phyloP scores from a whole-genome alignment of 805 yeast genomes.

The Wickerhamomyces bovis region DNA sequence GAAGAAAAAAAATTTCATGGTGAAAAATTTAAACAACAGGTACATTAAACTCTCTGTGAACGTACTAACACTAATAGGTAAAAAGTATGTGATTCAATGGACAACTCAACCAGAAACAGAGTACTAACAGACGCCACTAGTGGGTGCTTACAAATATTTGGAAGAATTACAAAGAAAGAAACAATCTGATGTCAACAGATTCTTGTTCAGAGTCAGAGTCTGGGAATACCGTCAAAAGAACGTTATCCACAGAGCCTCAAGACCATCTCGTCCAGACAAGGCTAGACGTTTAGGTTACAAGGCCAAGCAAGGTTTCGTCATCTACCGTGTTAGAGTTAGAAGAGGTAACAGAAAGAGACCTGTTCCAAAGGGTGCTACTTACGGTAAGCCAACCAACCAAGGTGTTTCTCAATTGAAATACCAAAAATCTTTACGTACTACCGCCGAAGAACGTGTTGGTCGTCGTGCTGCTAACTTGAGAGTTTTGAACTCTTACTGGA shows the following conservation, averaged over 20 bases:
- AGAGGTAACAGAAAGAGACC: slow-evolving; percentile 99
- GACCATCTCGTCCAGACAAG: slow-evolving; percentile 99
- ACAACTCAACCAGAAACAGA: neutral
- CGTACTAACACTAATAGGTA: slow-evolving; percentile 5
- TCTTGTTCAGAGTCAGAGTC: slow-evolving; percentile 99
- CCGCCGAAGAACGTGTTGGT: slow-evolving; percentile 99
- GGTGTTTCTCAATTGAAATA: slow-evolving; percentile 99
- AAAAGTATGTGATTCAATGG: slow-evolving; percentile 9
- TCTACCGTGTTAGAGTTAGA: slow-evolving; percentile 98
- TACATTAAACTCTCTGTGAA: slow-evolving; percentile 1
- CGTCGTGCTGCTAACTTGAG: slow-evolving; percentile 98
- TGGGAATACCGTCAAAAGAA: slow-evolving; percentile 99
- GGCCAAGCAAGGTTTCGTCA: slow-evolving; percentile 99
- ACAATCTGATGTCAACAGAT: slow-evolving; percentile 99
- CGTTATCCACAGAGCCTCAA: slow-evolving; percentile 97
- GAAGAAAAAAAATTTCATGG: neutral
- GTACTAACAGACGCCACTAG: slow-evolving; percentile 26
- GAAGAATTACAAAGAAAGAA: slow-evolving; percentile 99
- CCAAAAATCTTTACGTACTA: slow-evolving; percentile 96
- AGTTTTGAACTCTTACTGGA: slow-evolving; percentile 99
- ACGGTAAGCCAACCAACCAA: slow-evolving; percentile 99
- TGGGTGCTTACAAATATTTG: slow-evolving; percentile 99
- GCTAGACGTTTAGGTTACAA: slow-evolving; percentile 99
- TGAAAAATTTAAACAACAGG: neutral
- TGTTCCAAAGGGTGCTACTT: slow-evolving; percentile 99